Conservation (phyloP, 495 filamentous ascomycete genomes). For the Hamigera avellanea region DNA sequence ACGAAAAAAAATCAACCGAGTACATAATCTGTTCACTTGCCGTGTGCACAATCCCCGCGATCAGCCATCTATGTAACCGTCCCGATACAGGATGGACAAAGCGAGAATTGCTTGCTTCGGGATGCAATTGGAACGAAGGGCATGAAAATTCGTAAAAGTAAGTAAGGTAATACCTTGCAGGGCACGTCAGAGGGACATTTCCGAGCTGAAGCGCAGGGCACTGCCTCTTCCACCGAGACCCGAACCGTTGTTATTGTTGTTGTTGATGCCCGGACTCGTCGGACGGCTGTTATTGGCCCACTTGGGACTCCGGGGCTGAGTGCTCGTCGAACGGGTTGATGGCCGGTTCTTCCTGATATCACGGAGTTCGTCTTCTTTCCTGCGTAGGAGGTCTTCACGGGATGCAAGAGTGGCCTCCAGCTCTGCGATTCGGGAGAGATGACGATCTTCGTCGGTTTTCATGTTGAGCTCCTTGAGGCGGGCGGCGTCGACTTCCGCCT, state of each 20-base stretch:
- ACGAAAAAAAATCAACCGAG: background rate
- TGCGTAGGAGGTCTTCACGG: conserved; percentile 37
- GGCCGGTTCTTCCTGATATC: conserved; percentile 40
- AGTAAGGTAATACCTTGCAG: no score
- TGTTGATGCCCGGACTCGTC: conserved; percentile 32
- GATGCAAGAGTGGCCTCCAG: conserved; percentile 29
- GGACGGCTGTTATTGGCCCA: conserved; percentile 26
- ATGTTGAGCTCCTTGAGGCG: conserved; percentile 40
- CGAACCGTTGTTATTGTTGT: conserved; percentile 17
- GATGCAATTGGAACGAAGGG: no score
- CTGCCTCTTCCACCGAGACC: conserved; percentile 22
- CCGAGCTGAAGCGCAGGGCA: conserved; percentile 30
- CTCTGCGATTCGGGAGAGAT: conserved; percentile 33
- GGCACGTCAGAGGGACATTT: conserved; percentile 18
- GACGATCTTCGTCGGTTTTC: conserved; percentile 23
- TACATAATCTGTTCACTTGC: no score
- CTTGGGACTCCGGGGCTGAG: conserved; percentile 35
- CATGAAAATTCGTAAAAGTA: no score
- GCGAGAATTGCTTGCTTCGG: no score
- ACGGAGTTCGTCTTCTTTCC: conserved; percentile 51
- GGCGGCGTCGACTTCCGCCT: conserved; percentile 38
- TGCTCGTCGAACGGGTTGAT: conserved; percentile 34
- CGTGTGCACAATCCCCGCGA: no score
- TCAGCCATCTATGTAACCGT: no score
- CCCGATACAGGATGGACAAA: no score